These are phyloP conservation scores for Salvia rosmarinus DNA, from an alignment of 257 asterid species.

Conservation along the genomic window DNA sequence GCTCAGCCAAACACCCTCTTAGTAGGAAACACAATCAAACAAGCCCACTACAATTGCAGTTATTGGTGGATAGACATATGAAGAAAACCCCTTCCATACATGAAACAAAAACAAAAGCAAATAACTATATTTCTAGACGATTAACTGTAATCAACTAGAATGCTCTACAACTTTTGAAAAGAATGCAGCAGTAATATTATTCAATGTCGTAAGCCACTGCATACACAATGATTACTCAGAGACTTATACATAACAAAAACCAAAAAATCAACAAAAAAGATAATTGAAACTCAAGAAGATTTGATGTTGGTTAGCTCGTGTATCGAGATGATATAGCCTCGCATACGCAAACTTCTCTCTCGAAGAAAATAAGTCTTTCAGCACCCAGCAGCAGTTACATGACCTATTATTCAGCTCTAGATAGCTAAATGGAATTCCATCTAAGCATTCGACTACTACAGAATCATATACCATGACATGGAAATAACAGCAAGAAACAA, in stretches of 20 bases:
- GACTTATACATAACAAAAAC: background rate
- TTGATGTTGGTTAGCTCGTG: background rate
- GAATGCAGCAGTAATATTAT: background rate
- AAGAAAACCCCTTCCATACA: background rate
- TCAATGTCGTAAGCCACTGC: background rate
- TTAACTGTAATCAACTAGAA: background rate
- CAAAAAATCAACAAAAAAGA: background rate
- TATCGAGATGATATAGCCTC: background rate
- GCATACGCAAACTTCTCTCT: background rate
- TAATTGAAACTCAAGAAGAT: background rate
- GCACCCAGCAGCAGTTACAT: background rate
- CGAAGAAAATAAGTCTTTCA: background rate
- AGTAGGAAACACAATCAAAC: too few relatives aligned
- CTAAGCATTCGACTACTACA: background rate
- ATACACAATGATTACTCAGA: background rate
- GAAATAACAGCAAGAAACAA: background rate
- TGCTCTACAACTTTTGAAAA: background rate
- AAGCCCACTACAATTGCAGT: too few relatives aligned
- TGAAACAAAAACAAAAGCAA: background rate
- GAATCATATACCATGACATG: background rate
- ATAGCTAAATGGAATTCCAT: background rate
- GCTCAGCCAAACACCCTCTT: too few relatives aligned
- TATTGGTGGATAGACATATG: too few relatives aligned
- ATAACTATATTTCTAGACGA: background rate
- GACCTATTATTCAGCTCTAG: background rate